Evolutionary conservation across 2,329 filamentous ascomycete genomes (phyloP), one percentile per base, ranked within the genome.

Genomic region (Tolypocladium amazonense): DNA sequence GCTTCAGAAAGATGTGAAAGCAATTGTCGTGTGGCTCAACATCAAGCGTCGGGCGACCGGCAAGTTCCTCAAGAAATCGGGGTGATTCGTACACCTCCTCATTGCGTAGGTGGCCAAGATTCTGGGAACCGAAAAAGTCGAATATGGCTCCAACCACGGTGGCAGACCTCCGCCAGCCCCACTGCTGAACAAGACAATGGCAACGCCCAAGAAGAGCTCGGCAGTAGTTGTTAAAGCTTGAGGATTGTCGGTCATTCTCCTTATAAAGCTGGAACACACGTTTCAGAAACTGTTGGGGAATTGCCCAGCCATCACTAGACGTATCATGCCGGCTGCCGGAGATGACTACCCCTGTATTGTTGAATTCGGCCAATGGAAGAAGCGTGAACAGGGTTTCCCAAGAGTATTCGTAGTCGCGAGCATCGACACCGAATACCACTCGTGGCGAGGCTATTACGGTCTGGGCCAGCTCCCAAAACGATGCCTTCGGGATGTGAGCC

Each of bases 1-100:
- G 77, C 67, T 88, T 89, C 57, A 88, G 74, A 58, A 88, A 86
- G 27, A 88, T 80, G 66, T 88, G 85, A 64, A 88, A 89, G 66
- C 84, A 88, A 25, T 77, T 77, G 65, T 89, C 86, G 50, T 81
- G 77, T 1, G 77, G 72, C 23, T 81, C 76, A 18, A 86, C 70
- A 1, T 71, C 71, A 7, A 88, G 70, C 0, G 74, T 78, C 1
- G 81, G 79, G 2, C 66, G 69, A 11, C 64, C 65, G 33, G 70
- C 74, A 2, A 88, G 77, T 23, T 82, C 73, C 56, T 86, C 83
- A 0, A 88, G 73, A 58, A 88, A 88, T 3, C 71, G 73, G 0
- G 86, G 84, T 4, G 86, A 88, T 59, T 76, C 76, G 64, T 82
- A 82, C 1, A 79, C 81, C 66, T 86, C 82, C 67, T 88, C 86